Percentiles rank a stretch among this genome's conserved stretches.
These are phyloP conservation scores for Boletus sp. DNA, from an alignment of 768 basidiomycete genomes.

Conservation along the genomic window DNA sequence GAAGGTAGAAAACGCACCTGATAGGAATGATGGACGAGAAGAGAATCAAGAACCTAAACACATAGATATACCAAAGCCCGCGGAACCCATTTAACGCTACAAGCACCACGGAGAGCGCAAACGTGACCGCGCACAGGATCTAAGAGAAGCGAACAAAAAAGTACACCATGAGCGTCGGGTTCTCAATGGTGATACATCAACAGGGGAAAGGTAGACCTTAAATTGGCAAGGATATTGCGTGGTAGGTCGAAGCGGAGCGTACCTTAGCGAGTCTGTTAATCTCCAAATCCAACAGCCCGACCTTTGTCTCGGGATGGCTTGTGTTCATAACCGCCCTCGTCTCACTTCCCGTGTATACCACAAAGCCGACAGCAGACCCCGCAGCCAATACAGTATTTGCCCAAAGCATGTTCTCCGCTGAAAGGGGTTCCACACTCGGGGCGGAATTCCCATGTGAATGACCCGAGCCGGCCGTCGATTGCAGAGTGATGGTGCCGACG, in stretches of 20 bases:
- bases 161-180: neutral
- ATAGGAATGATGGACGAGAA: conserved; percentile 99
- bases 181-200: neutral
- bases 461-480: conserved; percentile 33
- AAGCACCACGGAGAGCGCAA: conserved; percentile 84
- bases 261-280: conserved; percentile 97
- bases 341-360: conserved; percentile 93
- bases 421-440: conserved; percentile 75
- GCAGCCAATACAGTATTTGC: conserved; percentile 97
- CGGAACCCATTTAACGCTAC: conserved; percentile 97
- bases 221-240: neutral
- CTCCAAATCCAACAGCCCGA: conserved; percentile 88
- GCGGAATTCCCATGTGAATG: conserved; percentile 36
- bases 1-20: conserved; percentile 56
- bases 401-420: conserved; percentile 95
- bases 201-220: neutral
- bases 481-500: conserved; percentile 86
- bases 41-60: conserved; percentile 94
- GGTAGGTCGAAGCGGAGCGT: conserved; percentile 5
- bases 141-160: conserved; percentile 28
- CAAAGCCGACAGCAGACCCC: conserved; percentile 87
- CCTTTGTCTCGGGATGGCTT: conserved; percentile 93
- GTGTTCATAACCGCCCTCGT: conserved; percentile 99
- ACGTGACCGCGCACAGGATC: conserved; percentile 95
- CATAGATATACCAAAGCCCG: conserved; percentile 93